These are phyloP conservation scores for Hypomontagnella monticulosa DNA, from an alignment of 495 filamentous ascomycete species.

Conservation along the genomic window DNA sequence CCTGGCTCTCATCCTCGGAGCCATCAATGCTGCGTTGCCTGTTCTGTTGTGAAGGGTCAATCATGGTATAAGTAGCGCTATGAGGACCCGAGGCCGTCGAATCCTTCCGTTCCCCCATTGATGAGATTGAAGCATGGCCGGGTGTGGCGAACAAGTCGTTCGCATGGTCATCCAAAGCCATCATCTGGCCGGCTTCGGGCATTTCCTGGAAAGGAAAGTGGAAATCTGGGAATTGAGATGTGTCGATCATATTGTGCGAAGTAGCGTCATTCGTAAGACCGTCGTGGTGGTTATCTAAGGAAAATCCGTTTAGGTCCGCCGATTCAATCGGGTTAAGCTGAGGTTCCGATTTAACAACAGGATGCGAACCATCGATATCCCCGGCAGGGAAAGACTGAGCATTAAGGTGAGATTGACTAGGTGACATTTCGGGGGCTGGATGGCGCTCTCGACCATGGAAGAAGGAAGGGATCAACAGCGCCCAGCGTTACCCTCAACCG, in stretches of 20 bases:
- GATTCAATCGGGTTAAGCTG: slow-evolving; percentile 35
- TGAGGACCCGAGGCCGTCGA: slow-evolving; percentile 46
- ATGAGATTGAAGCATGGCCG: slow-evolving; percentile 48
- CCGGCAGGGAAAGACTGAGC: slow-evolving; percentile 41
- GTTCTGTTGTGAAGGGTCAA: slow-evolving; percentile 33
- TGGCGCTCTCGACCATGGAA: slow-evolving; percentile 22
- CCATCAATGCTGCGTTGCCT: slow-evolving; percentile 51
- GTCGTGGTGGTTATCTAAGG: slow-evolving; percentile 44
- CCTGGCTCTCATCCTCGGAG: slow-evolving; percentile 60
- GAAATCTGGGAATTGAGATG: slow-evolving; percentile 58
- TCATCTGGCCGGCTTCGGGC: slow-evolving; percentile 53
- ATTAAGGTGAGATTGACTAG: slow-evolving; percentile 44
- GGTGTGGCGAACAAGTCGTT: slow-evolving; percentile 52
- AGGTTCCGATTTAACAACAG: slow-evolving; percentile 39
- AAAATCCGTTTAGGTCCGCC: slow-evolving; percentile 46
- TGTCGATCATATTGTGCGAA: slow-evolving; percentile 42
- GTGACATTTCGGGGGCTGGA: slow-evolving; percentile 45
- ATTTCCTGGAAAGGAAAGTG: slow-evolving; percentile 56
- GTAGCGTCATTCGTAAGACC: slow-evolving; percentile 36
- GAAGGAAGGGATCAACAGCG: slow-evolving; percentile 42
- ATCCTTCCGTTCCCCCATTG: slow-evolving; percentile 53
- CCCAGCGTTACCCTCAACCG: slow-evolving; percentile 30
- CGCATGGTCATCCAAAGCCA: slow-evolving; percentile 52
- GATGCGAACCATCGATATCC: slow-evolving; percentile 43
- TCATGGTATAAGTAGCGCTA: slow-evolving; percentile 32